These are phyloP conservation scores for Gastrolobium bilobum DNA, from an alignment of 306 rosid genomes.

Conservation along the genomic window DNA sequence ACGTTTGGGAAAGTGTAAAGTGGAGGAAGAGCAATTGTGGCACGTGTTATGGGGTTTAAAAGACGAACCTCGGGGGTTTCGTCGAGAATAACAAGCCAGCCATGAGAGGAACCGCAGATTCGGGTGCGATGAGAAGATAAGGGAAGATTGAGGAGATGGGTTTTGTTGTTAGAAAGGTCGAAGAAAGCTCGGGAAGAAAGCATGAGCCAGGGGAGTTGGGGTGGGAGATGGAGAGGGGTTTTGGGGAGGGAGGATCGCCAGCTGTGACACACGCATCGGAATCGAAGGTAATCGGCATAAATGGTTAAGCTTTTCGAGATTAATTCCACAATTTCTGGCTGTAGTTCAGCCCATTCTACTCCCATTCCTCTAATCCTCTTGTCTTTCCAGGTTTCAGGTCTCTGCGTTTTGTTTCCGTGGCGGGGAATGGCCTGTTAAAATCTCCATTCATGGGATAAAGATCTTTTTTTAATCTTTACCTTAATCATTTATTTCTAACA, in stretches of 20 bases:
- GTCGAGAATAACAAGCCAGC: slow-evolving; percentile 69
- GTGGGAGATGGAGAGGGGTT: slow-evolving; percentile 68
- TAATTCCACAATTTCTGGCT: slow-evolving; percentile 60
- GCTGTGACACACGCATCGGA: slow-evolving; percentile 59
- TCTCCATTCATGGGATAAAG: too few species aligned
- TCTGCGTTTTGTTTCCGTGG: too few species aligned
- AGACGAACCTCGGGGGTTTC: slow-evolving; percentile 66
- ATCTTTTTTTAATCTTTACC: too few species aligned
- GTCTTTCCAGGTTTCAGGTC: too few species aligned
- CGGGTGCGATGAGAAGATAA: slow-evolving; percentile 62
- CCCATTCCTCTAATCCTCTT: slow-evolving; percentile 40
- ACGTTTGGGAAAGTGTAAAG: slow-evolving; percentile 73
- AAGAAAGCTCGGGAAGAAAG: slow-evolving; percentile 66
- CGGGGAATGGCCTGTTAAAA: too few species aligned
- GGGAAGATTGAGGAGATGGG: slow-evolving; percentile 68
- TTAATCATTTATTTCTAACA: too few species aligned
- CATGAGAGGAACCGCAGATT: slow-evolving; percentile 77
- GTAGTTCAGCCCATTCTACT: slow-evolving; percentile 65
- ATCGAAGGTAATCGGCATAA: slow-evolving; percentile 66
- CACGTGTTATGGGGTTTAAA: slow-evolving; percentile 67
- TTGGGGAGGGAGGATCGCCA: slow-evolving; percentile 59
- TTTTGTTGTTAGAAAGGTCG: slow-evolving; percentile 57
- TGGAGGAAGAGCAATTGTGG: slow-evolving; percentile 64
- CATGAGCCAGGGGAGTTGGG: slow-evolving; percentile 80
- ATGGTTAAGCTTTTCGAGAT: slow-evolving; percentile 53